Conservation (phyloP, 257 asterid genomes). For the Marsdenia floribunda region DNA sequence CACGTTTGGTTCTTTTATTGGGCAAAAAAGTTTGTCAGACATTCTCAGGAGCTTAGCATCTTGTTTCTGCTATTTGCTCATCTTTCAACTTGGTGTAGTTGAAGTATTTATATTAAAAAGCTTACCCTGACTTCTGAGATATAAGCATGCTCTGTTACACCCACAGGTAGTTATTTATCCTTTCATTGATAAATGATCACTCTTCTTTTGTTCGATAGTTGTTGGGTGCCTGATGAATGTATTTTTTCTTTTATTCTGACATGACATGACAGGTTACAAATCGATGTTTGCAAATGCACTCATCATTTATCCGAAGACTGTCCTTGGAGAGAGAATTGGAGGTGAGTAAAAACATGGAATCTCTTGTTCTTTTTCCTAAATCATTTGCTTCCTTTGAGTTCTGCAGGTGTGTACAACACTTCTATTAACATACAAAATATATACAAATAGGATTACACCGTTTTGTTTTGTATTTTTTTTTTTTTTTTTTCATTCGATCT, state of each 20-base stretch:
- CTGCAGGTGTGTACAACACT: not conserved
- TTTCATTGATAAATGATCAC: not conserved
- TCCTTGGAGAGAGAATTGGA: slow-evolving; percentile 68
- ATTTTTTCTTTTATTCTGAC: slow-evolving; percentile 13
- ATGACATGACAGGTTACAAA: slow-evolving; percentile 41
- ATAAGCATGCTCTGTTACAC: not conserved
- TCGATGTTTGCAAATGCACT: slow-evolving; percentile 59
- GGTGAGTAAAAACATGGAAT: slow-evolving; percentile 32
- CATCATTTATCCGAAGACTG: slow-evolving; percentile 67
- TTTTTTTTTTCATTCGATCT: not conserved
- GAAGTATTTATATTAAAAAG: not conserved
- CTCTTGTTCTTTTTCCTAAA: not conserved
- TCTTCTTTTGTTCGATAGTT: not conserved
- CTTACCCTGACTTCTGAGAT: not conserved
- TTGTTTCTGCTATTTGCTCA: not conserved
- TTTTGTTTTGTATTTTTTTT: too few relatives aligned
- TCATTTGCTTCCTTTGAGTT: not conserved
- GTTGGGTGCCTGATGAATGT: slow-evolving; percentile 8
- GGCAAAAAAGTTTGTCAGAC: too few relatives aligned
- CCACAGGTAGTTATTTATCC: not conserved
- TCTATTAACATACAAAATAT: not conserved
- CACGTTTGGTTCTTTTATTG: not conserved
- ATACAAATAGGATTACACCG: not conserved
- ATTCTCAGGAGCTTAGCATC: not conserved
- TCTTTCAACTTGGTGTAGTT: not conserved